Conservation (phyloP, 345 rosid species). For the Fremontodendron californicum region DNA sequence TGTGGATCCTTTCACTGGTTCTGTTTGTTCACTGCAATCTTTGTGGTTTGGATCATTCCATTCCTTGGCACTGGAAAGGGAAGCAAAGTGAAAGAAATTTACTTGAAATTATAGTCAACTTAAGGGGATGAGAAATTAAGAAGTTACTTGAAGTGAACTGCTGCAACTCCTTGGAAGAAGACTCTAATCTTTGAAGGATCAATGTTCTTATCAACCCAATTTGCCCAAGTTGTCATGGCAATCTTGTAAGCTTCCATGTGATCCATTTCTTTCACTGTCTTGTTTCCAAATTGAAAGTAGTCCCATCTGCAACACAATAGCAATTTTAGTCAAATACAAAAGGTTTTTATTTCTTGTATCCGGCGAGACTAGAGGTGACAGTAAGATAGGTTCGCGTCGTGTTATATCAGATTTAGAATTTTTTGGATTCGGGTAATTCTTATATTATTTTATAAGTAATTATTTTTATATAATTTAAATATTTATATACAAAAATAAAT, state of each 20-base stretch:
- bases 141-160: conserved; percentile 39
- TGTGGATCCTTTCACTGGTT: conserved; percentile 42
- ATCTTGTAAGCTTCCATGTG: conserved; percentile 52
- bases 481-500: no score
- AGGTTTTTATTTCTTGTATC: not conserved
- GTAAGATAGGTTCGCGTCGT: no score
- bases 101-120: not conserved
- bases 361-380: no score
- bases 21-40: conserved; percentile 46
- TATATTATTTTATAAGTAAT: no score
- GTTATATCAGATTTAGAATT: no score
- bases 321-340: not conserved
- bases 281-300: conserved; percentile 48
- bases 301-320: conserved; percentile 48
- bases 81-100: not conserved
- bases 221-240: conserved; percentile 66
- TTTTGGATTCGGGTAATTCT: no score
- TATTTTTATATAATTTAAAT: no score
- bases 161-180: conserved; percentile 60
- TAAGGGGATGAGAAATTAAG: not conserved
- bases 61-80: conserved; percentile 29
- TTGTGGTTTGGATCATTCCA: conserved; percentile 37
- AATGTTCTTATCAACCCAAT: conserved; percentile 54
- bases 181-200: conserved; percentile 45
- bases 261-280: conserved; percentile 47